Evolutionary conservation across 345 rosid genomes (phyloP).

Genomic region (Lepidium africanum): DNA sequence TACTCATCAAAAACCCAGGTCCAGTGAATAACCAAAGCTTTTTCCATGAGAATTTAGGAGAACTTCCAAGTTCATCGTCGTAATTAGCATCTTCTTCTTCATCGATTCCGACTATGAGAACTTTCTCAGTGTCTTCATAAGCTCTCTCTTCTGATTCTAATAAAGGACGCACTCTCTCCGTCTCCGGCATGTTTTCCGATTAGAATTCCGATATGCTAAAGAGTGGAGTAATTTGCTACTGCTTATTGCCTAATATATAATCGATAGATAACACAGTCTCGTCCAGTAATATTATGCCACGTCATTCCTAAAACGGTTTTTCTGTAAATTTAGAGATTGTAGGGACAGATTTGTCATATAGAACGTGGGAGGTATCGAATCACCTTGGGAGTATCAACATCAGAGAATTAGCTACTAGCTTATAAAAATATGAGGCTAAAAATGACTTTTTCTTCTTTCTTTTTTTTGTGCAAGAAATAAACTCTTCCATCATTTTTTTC

Average conservation of each 20-base stretch:
- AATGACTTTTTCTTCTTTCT: too few species aligned
- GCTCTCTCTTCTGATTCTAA: constrained; percentile 45
- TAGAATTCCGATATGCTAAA: not conserved
- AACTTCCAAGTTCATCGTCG: constrained; percentile 18
- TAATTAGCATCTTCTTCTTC: constrained; percentile 22
- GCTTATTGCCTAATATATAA: not conserved
- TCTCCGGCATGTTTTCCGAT: constrained; percentile 14
- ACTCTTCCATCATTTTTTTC: too few species aligned
- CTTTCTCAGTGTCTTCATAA: constrained; percentile 64
- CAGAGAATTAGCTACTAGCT: not conserved
- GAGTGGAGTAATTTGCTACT: not conserved
- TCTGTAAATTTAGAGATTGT: not conserved
- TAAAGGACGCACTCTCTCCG: constrained; percentile 13
- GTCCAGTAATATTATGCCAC: not conserved
- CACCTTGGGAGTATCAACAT: constrained; percentile 7
- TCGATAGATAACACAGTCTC: not conserved
- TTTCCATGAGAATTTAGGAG: constrained; percentile 83
- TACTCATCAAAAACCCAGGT: constrained; percentile 92
- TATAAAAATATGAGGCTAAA: too few species aligned
- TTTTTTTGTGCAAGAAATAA: too few species aligned
- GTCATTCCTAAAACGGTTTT: not conserved
- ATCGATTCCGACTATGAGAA: constrained; percentile 53
- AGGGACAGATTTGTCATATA: not conserved
- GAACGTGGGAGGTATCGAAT: not conserved
- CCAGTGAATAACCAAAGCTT: constrained; percentile 95